Base-by-base conservation (phyloP, 2,329 filamentous ascomycete species). In the Clonostachys rhizophaga region DNA sequence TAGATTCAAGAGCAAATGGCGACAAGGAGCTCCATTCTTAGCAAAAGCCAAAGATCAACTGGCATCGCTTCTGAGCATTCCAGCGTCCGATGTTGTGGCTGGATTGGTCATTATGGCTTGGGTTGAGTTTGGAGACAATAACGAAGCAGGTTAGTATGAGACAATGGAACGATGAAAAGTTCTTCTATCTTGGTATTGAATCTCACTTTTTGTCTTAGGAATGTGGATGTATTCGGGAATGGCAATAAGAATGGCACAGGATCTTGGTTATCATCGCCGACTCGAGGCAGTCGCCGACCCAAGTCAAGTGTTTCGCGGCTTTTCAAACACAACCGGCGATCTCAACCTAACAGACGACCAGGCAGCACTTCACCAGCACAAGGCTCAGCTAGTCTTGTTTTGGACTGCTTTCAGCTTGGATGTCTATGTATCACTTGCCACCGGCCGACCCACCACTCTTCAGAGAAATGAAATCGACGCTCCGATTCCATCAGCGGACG, bases 191-290 rank as follows among this genome's bases (percentile, higher is more conserved):
- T 9, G 24, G 9, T 30, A 30, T 30, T 30, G 8, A 30, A 30
- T 3, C 24, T 30, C 8, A 30, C 9, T 3, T 30, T 30, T 30
- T 3, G 9, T 30, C 24, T 10, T 30, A 30, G 24, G 24, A 30
- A n/a, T 39, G 14, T 76, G 73, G 74, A 74, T 76, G 56, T 65
- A 71, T 5, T 67, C 71, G 1, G 72, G 72, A 0, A 58, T 69
- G 3, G 71, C 71, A 0, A 66, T 75, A n/a, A 62, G 72, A 2
- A 74, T 68, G 16, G 73, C 74, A 0, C 70, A 75, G 43, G 69
- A 71, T 0, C 48, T 76, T 4, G 72, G 71, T 0, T 54, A 75
- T 30, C 71, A 76, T 43, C 54, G 72, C 35, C 30, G 33, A 18
- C 36, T 18, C 7, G 36, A 39, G 14, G 17, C 14, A 39, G 17